phyloP scores from a whole-genome alignment of 495 filamentous ascomycete species.

The Glutinoglossum americanum region DNA sequence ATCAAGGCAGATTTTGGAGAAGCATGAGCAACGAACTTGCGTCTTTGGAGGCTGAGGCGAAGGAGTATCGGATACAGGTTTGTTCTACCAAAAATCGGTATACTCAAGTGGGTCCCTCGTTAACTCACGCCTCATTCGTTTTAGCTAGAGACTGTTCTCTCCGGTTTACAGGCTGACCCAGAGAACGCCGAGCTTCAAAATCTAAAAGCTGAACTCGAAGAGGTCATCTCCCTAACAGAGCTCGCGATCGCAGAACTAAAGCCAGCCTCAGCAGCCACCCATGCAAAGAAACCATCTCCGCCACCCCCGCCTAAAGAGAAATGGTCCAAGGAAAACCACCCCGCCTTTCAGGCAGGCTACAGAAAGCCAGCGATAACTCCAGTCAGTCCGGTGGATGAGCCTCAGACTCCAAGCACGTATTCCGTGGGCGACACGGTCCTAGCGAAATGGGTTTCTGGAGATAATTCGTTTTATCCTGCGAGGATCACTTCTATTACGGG shows the following conservation, averaged over 20 bases:
- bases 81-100: conserved; percentile 2
- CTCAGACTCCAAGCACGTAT: conserved; percentile 20
- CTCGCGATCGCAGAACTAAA: conserved; percentile 63
- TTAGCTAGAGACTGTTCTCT: conserved; percentile 63
- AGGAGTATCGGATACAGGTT: conserved; percentile 70
- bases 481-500: conserved; percentile 86
- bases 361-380: conserved; percentile 22
- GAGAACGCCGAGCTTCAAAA: conserved; percentile 60
- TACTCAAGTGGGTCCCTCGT: neutral
- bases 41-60: conserved; percentile 50
- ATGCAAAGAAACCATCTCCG: conserved; percentile 23
- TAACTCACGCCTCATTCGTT: conserved; percentile 22
- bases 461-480: conserved; percentile 79
- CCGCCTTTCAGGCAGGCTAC: conserved; percentile 36
- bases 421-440: conserved; percentile 72
- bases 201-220: conserved; percentile 64
- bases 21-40: conserved; percentile 36
- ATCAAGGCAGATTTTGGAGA: neutral
- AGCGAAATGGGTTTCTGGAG: conserved; percentile 77
- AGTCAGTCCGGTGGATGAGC: conserved; percentile 22
- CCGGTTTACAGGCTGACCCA: conserved; percentile 59
- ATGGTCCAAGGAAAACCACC: conserved; percentile 55
- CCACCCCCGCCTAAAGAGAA: conserved; percentile 32
- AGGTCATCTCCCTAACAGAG: conserved; percentile 60
- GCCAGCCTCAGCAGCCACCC: conserved; percentile 29